A percentile compares a stretch with the other conserved stretches of the same genome.
phyloP scores from a whole-genome alignment of 2,329 filamentous ascomycete genomes.

The Huntiella savannae region DNA sequence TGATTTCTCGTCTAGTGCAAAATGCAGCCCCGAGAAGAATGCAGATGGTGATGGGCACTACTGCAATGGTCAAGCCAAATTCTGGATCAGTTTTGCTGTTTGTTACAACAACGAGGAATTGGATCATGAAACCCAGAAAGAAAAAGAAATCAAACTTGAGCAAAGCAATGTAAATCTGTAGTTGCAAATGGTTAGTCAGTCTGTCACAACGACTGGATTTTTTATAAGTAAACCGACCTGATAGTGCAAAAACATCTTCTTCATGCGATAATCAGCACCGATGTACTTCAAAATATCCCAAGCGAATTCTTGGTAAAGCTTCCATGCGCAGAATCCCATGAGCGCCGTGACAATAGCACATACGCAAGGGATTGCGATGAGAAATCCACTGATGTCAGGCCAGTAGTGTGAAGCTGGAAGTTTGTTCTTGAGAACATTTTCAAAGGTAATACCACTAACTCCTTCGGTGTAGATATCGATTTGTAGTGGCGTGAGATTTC shows the following conservation, averaged over 20 bases:
- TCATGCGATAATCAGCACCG: conserved; percentile 89
- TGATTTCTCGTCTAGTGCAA: conserved; percentile 65
- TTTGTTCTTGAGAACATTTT: conserved; percentile 16
- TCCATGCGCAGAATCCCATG: conserved; percentile 70
- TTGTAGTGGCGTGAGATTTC: conserved; percentile 2
- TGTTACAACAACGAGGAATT: conserved; percentile 85
- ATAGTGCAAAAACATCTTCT: conserved; percentile 87
- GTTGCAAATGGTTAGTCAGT: not conserved
- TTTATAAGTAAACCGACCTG: conserved; percentile 41
- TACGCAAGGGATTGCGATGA: conserved; percentile 71
- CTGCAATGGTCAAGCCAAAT: conserved; percentile 70
- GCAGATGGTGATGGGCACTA: conserved; percentile 75
- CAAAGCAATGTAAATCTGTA: conserved; percentile 84
- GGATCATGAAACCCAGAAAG: conserved; percentile 95
- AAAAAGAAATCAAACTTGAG: conserved; percentile 99
- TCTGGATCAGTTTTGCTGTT: conserved; percentile 45
- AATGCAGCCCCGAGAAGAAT: conserved; percentile 72
- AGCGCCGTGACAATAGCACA: conserved; percentile 56
- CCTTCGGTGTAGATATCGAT: conserved; percentile 5
- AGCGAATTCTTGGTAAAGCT: conserved; percentile 93
- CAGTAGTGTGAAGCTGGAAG: conserved; percentile 40
- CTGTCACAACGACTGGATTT: not conserved
- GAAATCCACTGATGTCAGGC: conserved; percentile 49
- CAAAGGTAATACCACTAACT: conserved; percentile 11
- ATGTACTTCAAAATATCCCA: conserved; percentile 99